These are phyloP conservation scores for Zizania palustris DNA, from an alignment of 202 grass and related monocot genomes.

Conservation along the genomic window DNA sequence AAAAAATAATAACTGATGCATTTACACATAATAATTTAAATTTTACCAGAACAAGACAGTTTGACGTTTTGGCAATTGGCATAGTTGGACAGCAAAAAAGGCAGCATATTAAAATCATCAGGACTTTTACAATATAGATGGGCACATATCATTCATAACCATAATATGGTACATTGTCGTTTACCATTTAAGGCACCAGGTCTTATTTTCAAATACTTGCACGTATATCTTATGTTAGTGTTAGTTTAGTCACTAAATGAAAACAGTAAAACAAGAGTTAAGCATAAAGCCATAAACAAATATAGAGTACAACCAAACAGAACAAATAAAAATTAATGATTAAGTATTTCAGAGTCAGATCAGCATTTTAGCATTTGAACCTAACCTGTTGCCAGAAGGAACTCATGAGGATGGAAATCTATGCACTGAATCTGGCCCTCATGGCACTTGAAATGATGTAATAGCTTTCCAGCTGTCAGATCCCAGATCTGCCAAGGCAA, in stretches of 20 bases:
- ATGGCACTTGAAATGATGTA: conserved; percentile 93
- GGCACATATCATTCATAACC: not conserved
- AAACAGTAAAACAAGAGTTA: not conserved
- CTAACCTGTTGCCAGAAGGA: conserved; percentile 98
- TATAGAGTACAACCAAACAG: conserved; percentile 28
- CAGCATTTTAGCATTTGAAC: conserved; percentile 34
- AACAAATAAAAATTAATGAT: conserved; percentile 29
- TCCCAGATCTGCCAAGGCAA: conserved; percentile 83
- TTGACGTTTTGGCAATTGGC: not conserved
- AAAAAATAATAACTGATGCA: conserved; percentile 8
- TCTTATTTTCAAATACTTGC: conserved; percentile 16
- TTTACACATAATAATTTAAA: conserved; percentile 15
- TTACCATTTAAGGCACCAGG: not conserved
- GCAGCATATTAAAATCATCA: not conserved
- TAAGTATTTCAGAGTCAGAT: conserved; percentile 9
- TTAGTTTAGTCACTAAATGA: conserved; percentile 21
- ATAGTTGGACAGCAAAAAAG: not conserved
- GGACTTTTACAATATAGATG: conserved; percentile 4
- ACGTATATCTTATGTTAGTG: conserved; percentile 1
- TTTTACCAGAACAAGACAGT: conserved; percentile 22
- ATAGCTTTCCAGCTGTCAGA: conserved; percentile 94
- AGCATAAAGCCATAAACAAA: conserved; percentile 6
- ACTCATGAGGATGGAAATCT: conserved; percentile 99
- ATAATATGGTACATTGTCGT: conserved; percentile 23
- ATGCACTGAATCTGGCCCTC: conserved; percentile 97